Evolutionary conservation across 1,139 yeast genomes (phyloP).

Genomic region (Hyphopichia khmerensis): DNA sequence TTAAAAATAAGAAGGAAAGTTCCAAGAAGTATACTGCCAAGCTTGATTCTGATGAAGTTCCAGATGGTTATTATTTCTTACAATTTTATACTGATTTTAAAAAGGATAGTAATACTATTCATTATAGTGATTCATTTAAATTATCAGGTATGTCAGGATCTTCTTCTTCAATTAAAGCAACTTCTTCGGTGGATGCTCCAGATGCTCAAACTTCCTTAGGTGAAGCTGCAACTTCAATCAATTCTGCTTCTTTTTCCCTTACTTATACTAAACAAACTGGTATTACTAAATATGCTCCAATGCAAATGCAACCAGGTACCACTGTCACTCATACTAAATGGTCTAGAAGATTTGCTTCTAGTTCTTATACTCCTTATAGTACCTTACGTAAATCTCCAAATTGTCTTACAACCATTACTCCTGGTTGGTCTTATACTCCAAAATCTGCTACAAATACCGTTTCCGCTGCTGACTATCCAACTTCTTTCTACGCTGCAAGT

Average conservation of each 20-base stretch:
- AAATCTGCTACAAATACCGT: constrained; percentile 69
- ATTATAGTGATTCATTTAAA: constrained; percentile 67
- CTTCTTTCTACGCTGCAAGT: constrained; percentile 44
- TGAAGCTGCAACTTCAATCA: constrained; percentile 23
- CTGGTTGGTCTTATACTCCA: constrained; percentile 77
- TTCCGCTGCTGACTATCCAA: constrained; percentile 64
- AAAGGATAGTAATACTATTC: constrained; percentile 55
- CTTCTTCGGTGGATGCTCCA: constrained; percentile 31
- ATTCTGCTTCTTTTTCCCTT: constrained; percentile 39
- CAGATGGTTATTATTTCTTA: constrained; percentile 66
- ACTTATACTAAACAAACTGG: constrained; percentile 80
- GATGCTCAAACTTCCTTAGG: constrained; percentile 25
- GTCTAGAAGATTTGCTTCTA: constrained; percentile 62
- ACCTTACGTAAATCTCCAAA: constrained; percentile 42
- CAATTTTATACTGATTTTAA: constrained; percentile 54
- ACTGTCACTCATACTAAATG: constrained; percentile 65
- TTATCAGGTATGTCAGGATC: constrained; percentile 73
- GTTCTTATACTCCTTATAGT: constrained; percentile 59
- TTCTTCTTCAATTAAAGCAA: constrained; percentile 15
- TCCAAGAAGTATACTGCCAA: constrained; percentile 36
- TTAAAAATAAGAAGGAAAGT: constrained; percentile 17
- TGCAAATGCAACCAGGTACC: constrained; percentile 84
- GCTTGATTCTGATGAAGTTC: constrained; percentile 44
- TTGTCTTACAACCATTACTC: constrained; percentile 65
- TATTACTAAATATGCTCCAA: constrained; percentile 74